phyloP scores from a whole-genome alignment of 768 basidiomycete genomes.

The Tulasnella sp. region DNA sequence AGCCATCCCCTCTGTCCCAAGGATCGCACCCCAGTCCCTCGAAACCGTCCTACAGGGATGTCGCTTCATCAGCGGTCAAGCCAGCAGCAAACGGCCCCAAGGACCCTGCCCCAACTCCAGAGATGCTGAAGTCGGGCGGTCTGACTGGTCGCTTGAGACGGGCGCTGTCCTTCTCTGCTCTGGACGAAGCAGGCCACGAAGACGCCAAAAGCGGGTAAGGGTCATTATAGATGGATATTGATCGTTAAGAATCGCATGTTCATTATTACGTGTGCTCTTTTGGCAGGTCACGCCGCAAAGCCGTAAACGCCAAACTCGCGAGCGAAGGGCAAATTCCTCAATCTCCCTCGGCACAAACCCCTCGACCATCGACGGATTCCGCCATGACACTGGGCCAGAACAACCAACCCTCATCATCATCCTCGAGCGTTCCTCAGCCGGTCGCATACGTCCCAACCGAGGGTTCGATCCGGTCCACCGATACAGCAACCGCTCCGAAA shows the following conservation, averaged over 20 bases:
- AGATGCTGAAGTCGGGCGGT: conserved; percentile 44
- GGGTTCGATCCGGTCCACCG: conserved; percentile 24
- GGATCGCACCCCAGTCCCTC: conserved; percentile 33
- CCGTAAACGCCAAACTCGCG: conserved; percentile 27
- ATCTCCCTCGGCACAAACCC: background rate
- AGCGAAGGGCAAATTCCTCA: conserved; percentile 18
- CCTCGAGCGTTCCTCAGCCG: conserved; percentile 32
- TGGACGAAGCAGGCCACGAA: conserved; percentile 49
- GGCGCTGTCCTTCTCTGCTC: conserved; percentile 63
- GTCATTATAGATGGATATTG: background rate
- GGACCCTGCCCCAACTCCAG: conserved; percentile 45
- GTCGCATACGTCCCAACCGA: conserved; percentile 32
- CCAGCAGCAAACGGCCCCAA: conserved; percentile 21
- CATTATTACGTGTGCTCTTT: background rate
- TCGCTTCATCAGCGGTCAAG: background rate
- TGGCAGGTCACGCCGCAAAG: conserved; percentile 25
- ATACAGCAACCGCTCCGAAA: conserved; percentile 41
- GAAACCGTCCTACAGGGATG: background rate
- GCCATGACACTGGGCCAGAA: conserved; percentile 6
- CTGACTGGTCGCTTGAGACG: conserved; percentile 74
- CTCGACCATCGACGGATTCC: conserved; percentile 12
- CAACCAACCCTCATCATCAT: conserved; percentile 9
- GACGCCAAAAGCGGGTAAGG: conserved; percentile 21
- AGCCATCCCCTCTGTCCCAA: conserved; percentile 69
- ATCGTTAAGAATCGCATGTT: background rate